Conservation (phyloP, 306 rosid genomes). For the Corylus americana region DNA sequence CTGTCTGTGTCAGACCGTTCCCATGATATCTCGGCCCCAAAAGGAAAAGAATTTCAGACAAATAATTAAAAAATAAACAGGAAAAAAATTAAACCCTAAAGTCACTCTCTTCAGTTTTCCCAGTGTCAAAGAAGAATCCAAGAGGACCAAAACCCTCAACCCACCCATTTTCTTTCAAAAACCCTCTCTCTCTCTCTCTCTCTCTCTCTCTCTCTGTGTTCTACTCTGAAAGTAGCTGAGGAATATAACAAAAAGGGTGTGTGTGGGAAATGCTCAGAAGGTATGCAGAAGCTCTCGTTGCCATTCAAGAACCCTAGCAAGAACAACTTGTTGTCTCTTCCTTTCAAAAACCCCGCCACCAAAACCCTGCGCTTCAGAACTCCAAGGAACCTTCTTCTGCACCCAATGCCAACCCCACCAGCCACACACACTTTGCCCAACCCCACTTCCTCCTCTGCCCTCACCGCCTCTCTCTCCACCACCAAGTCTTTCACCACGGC, state of each 20-base stretch:
- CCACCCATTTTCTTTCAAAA: background rate
- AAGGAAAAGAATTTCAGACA: background rate
- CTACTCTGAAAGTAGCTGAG: background rate
- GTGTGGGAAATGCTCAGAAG: constrained; percentile 58
- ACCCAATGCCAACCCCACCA: constrained; percentile 37
- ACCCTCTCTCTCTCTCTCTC: background rate
- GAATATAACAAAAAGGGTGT: background rate
- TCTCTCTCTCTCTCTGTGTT: background rate
- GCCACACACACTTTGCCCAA: background rate
- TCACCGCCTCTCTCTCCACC: constrained; percentile 17
- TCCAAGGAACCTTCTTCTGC: background rate
- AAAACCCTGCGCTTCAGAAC: background rate
- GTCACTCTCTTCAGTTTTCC: background rate
- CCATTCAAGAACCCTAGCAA: constrained; percentile 14
- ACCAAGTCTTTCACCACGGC: constrained; percentile 22
- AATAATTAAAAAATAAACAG: too few relatives aligned
- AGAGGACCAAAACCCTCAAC: background rate
- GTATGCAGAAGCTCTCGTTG: constrained; percentile 60
- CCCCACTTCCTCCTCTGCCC: constrained; percentile 7
- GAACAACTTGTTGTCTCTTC: constrained; percentile 17
- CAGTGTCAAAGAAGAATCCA: background rate
- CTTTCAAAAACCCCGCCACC: background rate
- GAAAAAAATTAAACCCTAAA: constrained; percentile 7
- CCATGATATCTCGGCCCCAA: background rate
- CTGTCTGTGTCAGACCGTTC: background rate